Percentiles rank a stretch among this genome's conserved stretches.
phyloP scores from a whole-genome alignment of 2,329 filamentous ascomycete species.

The Hymenotorrendiella dingleyae region DNA sequence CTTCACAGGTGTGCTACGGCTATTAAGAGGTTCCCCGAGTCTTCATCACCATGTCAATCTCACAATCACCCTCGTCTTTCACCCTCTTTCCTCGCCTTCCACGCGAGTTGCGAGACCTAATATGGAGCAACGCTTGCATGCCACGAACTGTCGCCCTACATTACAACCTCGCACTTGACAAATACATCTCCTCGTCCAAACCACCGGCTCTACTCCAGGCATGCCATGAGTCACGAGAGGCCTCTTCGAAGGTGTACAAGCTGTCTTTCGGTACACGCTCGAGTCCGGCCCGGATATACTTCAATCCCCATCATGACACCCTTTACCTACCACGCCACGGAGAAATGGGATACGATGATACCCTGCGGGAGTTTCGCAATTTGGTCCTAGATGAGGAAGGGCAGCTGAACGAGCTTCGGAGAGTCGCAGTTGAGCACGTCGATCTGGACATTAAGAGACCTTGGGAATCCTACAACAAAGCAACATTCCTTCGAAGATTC shows the following conservation, averaged over 20 bases:
- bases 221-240: slow-evolving; percentile 38
- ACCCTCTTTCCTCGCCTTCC: slow-evolving; percentile 23
- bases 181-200: slow-evolving; percentile 33
- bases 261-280: slow-evolving; percentile 28
- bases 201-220: slow-evolving; percentile 38
- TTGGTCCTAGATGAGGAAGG: slow-evolving; percentile 29
- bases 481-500: slow-evolving; percentile 39
- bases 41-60: slow-evolving; percentile 7
- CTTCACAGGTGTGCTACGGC: too few species aligned
- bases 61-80: slow-evolving; percentile 16
- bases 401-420: slow-evolving; percentile 31
- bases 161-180: slow-evolving; percentile 34
- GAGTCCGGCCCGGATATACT: slow-evolving; percentile 14
- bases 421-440: slow-evolving; percentile 43
- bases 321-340: slow-evolving; percentile 31
- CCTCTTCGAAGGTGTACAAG: slow-evolving; percentile 34
- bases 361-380: slow-evolving; percentile 36
- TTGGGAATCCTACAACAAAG: slow-evolving; percentile 48
- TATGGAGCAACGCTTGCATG: slow-evolving; percentile 24
- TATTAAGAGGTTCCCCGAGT: too few species aligned
- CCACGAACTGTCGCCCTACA: slow-evolving; percentile 24
- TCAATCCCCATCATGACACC: slow-evolving; percentile 15
- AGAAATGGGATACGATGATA: slow-evolving; percentile 31
- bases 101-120: slow-evolving; percentile 26
- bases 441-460: slow-evolving; percentile 38